Evolutionary conservation across 2,329 filamentous ascomycete species (phyloP).

Genomic region (Colletotrichum filicis): DNA sequence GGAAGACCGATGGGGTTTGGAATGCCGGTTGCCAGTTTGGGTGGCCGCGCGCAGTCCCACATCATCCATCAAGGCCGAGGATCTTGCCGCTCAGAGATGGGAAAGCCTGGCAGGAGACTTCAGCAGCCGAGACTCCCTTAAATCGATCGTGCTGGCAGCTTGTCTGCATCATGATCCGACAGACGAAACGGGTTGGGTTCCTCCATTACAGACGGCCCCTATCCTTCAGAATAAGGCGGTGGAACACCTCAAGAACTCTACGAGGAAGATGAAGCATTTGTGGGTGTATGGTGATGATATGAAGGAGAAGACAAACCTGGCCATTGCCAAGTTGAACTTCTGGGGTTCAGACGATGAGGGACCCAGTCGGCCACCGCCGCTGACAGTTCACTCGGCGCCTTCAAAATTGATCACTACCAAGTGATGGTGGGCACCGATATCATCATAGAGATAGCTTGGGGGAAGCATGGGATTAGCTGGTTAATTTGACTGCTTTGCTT

Average conservation of each 20-base stretch:
- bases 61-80: background rate
- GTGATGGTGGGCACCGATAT: too few relatives aligned
- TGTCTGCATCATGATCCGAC: background rate
- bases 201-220: background rate
- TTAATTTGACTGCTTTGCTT: background rate
- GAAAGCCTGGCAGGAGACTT: background rate
- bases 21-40: background rate
- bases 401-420: background rate
- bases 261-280: background rate
- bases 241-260: background rate
- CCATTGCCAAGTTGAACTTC: slow-evolving; percentile 16
- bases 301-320: slow-evolving; percentile 8
- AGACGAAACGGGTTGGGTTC: background rate
- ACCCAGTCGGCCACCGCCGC: background rate
- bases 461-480: background rate
- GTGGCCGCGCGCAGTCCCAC: background rate
- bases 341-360: background rate
- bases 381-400: background rate
- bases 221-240: background rate
- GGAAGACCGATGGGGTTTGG: background rate
- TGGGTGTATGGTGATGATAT: slow-evolving; percentile 22
- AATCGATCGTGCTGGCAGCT: background rate
- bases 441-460: too few relatives aligned
- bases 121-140: background rate
- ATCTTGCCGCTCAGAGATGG: background rate